A percentile compares a stretch with the other conserved stretches of the same genome.
These are phyloP conservation scores for Clarireedia paspali DNA, from an alignment of 2,329 filamentous ascomycete genomes.

Conservation along the genomic window DNA sequence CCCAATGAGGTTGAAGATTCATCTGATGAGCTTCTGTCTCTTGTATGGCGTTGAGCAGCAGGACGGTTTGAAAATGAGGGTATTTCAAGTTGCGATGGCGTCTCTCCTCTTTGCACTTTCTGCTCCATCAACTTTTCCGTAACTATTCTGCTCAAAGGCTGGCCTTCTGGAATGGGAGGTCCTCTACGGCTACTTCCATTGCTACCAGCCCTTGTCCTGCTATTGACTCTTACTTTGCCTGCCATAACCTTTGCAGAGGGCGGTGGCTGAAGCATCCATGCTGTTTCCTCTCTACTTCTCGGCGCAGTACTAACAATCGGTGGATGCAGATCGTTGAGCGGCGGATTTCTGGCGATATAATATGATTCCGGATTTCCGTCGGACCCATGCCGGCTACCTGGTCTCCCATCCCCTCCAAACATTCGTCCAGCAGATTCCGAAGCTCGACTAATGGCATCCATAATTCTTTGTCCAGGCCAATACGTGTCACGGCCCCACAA, in stretches of 20 bases:
- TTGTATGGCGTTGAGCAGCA: slow-evolving; percentile 14
- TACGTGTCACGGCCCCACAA: slow-evolving; percentile 64
- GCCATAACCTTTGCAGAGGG: slow-evolving; percentile 89
- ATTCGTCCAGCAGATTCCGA: slow-evolving; percentile 44
- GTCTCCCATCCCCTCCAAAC: slow-evolving; percentile 41
- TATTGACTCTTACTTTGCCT: slow-evolving; percentile 65
- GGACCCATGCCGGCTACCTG: slow-evolving; percentile 12
- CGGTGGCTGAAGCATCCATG: slow-evolving; percentile 90
- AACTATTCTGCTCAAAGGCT: slow-evolving; percentile 11
- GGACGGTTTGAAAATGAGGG: slow-evolving; percentile 12
- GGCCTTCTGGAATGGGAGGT: neutral
- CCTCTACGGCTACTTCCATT: slow-evolving; percentile 36
- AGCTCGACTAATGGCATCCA: slow-evolving; percentile 39
- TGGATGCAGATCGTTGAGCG: slow-evolving; percentile 79
- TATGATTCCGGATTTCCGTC: slow-evolving; percentile 24
- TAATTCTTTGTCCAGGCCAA: slow-evolving; percentile 44
- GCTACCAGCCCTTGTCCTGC: slow-evolving; percentile 39
- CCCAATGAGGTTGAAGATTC: slow-evolving; percentile 19
- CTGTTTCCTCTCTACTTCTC: slow-evolving; percentile 59
- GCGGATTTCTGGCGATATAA: slow-evolving; percentile 45
- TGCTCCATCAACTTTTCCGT: slow-evolving; percentile 26
- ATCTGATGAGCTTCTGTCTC: slow-evolving; percentile 17
- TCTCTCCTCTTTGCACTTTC: slow-evolving; percentile 25
- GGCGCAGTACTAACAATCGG: slow-evolving; percentile 74
- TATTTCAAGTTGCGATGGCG: slow-evolving; percentile 18